A percentile compares a stretch with the other conserved stretches of the same genome.
Conservation (phyloP, 2,329 filamentous ascomycete species). For the Ophiostoma tasmaniense region DNA sequence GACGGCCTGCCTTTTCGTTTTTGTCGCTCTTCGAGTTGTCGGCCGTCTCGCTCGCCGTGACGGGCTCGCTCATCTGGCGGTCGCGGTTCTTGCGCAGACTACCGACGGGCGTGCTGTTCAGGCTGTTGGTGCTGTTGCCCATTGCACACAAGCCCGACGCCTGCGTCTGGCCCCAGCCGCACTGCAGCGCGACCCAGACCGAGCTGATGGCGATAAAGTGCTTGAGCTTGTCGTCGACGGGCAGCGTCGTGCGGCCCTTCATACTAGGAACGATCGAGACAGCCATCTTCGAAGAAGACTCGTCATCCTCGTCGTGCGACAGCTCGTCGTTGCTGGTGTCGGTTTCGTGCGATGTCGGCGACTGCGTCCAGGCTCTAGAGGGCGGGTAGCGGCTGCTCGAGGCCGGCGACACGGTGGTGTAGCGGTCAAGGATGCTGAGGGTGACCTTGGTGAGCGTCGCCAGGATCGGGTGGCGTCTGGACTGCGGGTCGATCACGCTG, state of each 20-base stretch:
- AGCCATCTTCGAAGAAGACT: slow-evolving; percentile 6
- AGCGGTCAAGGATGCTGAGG: slow-evolving; percentile 62
- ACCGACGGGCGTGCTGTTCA: not conserved
- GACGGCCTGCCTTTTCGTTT: slow-evolving; percentile 10
- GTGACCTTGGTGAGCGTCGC: slow-evolving; percentile 55
- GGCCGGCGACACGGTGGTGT: slow-evolving; percentile 48
- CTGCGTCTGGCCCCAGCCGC: slow-evolving; percentile 29
- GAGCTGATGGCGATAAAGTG: slow-evolving; percentile 44
- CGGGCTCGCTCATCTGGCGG: slow-evolving; percentile 8
- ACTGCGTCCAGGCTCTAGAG: slow-evolving; percentile 27
- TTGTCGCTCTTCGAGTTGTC: not conserved
- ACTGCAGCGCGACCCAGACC: slow-evolving; percentile 42
- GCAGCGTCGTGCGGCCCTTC: slow-evolving; percentile 28
- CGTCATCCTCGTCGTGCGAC: slow-evolving; percentile 6
- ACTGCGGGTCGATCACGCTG: slow-evolving; percentile 62
- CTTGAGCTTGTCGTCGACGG: slow-evolving; percentile 38
- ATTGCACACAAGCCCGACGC: not conserved
- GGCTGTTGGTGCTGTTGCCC: not conserved
- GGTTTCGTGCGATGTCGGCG: slow-evolving; percentile 21
- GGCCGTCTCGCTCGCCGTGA: not conserved
- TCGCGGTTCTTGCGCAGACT: not conserved
- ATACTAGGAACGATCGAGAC: slow-evolving; percentile 8
- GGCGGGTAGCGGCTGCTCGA: slow-evolving; percentile 39
- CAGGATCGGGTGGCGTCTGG: slow-evolving; percentile 65
- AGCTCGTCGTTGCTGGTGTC: slow-evolving; percentile 21